Evolutionary conservation across 2,329 filamentous ascomycete species (phyloP), one percentile per base, ranked within the genome.

Genomic region (Sclerotinia minor): DNA sequence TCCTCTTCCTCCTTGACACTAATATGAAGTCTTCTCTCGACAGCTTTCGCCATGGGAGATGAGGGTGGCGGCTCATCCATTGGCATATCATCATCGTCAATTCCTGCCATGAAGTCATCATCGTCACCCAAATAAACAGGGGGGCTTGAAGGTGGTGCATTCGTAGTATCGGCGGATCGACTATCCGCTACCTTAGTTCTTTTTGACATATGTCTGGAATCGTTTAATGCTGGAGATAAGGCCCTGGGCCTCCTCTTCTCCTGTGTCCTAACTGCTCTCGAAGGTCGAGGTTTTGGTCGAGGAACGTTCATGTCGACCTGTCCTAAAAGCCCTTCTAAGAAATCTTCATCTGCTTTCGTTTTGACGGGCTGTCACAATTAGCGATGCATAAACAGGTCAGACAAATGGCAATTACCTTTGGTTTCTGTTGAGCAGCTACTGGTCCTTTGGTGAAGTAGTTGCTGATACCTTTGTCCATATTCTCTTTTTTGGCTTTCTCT

Each of bases 381-480:
- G 38, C 70, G 17, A 69, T 79, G 63, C 79, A 74, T 26, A 67
- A n/a, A 24, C 50, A 41, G 64, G 38, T 26, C 7, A 64, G 45
- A 29, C 24, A 13, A 24, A 44, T 50, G 8, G 13, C n/a, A 45
- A 50, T 5, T 79, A 94, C 92, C 85, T 97, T 98, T 24, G 90
- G 84, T 77, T 97, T 98, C 19, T 89, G 83, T 68, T 88, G 89
- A 63, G 84, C 79, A 72, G 85, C 84, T 69, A 83, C 82, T 45
- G 87, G 85, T 66, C 92, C 92, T 73, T 90, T 91, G 73, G 86
- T 94, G 78, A 99, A 98, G 80, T 96, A 99, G 75, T 96, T 94
- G 79, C 90, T 93, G 77, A 99, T 98, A 73, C 93, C 91, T 76
- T 91, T 91, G 79, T 96, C 93, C 72, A 93, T 92, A 78, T 92